These are phyloP conservation scores for Cryphonectria naterciae DNA, from an alignment of 2,329 filamentous ascomycete species.

Conservation along the genomic window DNA sequence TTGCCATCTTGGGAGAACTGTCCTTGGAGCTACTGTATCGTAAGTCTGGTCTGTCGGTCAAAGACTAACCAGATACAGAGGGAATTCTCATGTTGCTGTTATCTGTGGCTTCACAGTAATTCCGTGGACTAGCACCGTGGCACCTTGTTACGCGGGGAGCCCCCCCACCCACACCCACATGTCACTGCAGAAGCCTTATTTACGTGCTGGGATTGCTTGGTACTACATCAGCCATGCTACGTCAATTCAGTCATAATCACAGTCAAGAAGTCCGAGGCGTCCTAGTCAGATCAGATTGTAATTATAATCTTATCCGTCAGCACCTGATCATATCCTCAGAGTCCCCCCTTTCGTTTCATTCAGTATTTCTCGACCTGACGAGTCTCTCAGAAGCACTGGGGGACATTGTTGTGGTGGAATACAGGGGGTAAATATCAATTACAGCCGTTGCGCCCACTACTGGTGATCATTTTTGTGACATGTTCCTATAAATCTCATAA, in stretches of 20 bases:
- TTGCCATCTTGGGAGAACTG: conserved; percentile 8
- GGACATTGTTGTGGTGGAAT: background rate
- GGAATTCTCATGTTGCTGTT: background rate
- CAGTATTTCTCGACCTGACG: background rate
- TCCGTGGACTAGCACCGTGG: background rate
- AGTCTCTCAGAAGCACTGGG: background rate
- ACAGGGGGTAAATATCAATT: too few species aligned
- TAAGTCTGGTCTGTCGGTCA: background rate
- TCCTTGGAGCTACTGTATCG: conserved; percentile 2
- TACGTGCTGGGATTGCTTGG: background rate
- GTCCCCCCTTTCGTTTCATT: background rate
- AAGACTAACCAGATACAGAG: background rate
- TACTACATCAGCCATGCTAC: background rate
- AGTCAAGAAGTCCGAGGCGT: background rate
- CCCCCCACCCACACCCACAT: background rate
- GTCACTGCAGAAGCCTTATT: background rate
- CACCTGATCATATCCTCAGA: background rate
- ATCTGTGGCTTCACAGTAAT: background rate
- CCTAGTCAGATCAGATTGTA: background rate
- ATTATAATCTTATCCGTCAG: background rate
- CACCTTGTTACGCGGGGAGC: background rate
- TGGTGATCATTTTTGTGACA: background rate
- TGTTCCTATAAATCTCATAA: conserved; percentile 3
- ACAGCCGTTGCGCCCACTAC: background rate
- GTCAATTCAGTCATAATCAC: background rate